Evolutionary conservation across 1,139 yeast genomes (phyloP).

Genomic region (Blastobotrys illinoisensis): DNA sequence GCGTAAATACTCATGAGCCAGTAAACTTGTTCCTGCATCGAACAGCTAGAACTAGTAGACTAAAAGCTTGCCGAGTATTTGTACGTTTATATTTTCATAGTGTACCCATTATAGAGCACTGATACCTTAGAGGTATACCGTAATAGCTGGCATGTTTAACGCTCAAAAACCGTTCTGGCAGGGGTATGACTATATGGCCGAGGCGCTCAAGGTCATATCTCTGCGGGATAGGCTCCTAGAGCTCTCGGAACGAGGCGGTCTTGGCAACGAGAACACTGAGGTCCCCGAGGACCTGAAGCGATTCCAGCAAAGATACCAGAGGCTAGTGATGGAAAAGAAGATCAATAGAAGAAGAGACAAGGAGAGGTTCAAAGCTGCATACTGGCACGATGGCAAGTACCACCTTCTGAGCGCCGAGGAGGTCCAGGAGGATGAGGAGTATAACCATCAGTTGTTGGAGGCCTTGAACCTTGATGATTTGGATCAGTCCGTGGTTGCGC

Average conservation of each 20-base stretch:
- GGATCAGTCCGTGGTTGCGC: neutral
- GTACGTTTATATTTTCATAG: too few relatives aligned
- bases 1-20: neutral
- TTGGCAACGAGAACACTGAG: constrained; percentile 12
- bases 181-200: constrained; percentile 13
- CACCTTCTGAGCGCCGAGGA: constrained; percentile 11
- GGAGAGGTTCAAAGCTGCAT: constrained; percentile 7
- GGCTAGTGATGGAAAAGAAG: constrained; percentile 21
- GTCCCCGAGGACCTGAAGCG: constrained; percentile 16
- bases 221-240: constrained; percentile 21
- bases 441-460: constrained; percentile 4
- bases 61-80: neutral
- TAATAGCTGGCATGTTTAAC: neutral
- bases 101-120: too few relatives aligned
- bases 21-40: neutral
- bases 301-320: constrained; percentile 18
- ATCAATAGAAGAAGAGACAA: constrained; percentile 13
- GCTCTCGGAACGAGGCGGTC: constrained; percentile 17
- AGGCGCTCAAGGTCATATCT: constrained; percentile 20
- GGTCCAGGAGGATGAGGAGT: constrained; percentile 6
- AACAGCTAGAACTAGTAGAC: neutral
- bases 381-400: constrained; percentile 13
- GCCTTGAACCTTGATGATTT: constrained; percentile 9
- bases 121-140: neutral
- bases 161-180: neutral